These are phyloP conservation scores for Clonostachys rosea DNA, from an alignment of 2,329 filamentous ascomycete genomes.

Conservation along the genomic window DNA sequence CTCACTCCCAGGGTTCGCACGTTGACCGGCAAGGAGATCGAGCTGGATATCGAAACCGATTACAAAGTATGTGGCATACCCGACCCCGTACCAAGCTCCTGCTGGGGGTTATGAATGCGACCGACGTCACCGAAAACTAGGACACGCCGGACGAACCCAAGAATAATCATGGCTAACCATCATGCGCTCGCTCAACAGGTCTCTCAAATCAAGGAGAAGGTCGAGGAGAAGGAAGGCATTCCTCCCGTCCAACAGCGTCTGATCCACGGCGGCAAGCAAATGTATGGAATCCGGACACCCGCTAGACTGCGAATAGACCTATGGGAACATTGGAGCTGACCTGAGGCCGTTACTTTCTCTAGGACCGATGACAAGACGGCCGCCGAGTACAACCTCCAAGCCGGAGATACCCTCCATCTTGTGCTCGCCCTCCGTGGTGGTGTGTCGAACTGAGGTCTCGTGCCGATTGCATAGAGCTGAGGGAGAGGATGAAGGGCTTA, in stretches of 20 bases:
- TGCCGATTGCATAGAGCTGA: conserved; percentile 8
- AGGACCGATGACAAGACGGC: conserved; percentile 97
- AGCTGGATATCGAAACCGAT: conserved; percentile 91
- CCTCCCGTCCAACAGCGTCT: conserved; percentile 93
- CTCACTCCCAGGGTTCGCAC: conserved; percentile 75
- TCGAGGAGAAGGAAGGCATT: conserved; percentile 98
- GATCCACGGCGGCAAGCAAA: conserved; percentile 97
- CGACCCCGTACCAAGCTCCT: background rate
- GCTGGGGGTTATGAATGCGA: too few relatives aligned
- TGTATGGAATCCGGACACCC: conserved; percentile 51
- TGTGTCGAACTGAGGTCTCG: background rate
- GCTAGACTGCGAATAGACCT: background rate
- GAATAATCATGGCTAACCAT: background rate
- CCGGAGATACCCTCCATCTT: conserved; percentile 89
- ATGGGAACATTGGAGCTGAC: conserved; percentile 2
- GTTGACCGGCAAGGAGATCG: conserved; percentile 97
- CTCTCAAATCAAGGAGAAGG: conserved; percentile 94
- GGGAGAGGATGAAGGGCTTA: background rate
- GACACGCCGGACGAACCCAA: too few relatives aligned
- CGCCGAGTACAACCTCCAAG: conserved; percentile 82
- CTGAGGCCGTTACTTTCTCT: background rate
- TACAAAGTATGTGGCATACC: conserved; percentile 67
- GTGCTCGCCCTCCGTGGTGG: conserved; percentile 92
- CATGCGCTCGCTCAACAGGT: conserved; percentile 52
- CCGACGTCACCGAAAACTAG: too few relatives aligned